These are phyloP conservation scores for Mycena filopes DNA, from an alignment of 768 basidiomycete genomes.

Conservation along the genomic window DNA sequence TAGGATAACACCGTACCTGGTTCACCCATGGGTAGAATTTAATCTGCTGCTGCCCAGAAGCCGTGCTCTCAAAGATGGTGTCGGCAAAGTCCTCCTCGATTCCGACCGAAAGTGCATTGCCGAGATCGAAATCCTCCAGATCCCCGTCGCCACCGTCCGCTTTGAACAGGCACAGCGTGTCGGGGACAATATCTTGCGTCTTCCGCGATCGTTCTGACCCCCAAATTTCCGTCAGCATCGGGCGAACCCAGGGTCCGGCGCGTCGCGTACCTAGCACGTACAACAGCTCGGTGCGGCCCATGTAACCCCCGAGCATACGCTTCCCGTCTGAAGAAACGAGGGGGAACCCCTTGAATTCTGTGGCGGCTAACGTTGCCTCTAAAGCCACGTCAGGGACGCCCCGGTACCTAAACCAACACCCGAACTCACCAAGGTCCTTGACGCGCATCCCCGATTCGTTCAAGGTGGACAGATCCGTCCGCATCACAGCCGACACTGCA, in stretches of 20 bases:
- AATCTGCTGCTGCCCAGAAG: conserved; percentile 61
- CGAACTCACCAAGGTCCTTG: conserved; percentile 76
- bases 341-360: conserved; percentile 91
- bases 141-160: conserved; percentile 58
- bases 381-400: conserved; percentile 21
- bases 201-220: conserved; percentile 76
- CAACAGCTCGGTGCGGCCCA: conserved; percentile 85
- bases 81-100: conserved; percentile 76
- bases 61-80: conserved; percentile 70
- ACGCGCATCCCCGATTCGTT: conserved; percentile 81
- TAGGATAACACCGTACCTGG: conserved; percentile 64
- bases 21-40: conserved; percentile 94
- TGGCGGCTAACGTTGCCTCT: conserved; percentile 80
- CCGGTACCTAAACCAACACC: background rate
- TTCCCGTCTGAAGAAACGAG: conserved; percentile 74
- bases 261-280: conserved; percentile 79
- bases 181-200: conserved; percentile 65
- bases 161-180: conserved; percentile 81
- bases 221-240: conserved; percentile 17
- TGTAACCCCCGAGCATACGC: conserved; percentile 82
- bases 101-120: conserved; percentile 62
- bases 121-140: conserved; percentile 59
- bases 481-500: conserved; percentile 91
- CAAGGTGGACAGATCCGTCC: conserved; percentile 78
- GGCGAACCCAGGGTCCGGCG: background rate